phyloP scores from a whole-genome alignment of 306 rosid genomes.

The Glycine latifolia region DNA sequence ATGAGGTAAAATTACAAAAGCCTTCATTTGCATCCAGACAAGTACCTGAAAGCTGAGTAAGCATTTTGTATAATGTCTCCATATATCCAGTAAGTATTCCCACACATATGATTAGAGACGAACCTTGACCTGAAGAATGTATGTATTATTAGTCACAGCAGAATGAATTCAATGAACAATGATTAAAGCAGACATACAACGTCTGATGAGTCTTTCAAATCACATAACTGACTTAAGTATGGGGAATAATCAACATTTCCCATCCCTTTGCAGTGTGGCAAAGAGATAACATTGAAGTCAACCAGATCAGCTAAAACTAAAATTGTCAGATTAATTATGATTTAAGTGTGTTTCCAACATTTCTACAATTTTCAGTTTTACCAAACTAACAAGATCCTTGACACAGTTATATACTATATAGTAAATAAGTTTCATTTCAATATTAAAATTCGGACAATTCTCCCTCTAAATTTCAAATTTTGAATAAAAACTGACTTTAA shows the following conservation, averaged over 20 bases:
- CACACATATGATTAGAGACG: constrained; percentile 88
- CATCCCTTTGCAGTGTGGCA: too few relatives aligned
- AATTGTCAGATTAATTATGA: not conserved
- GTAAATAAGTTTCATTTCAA: not conserved
- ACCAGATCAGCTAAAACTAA: constrained; percentile 1
- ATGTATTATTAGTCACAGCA: constrained; percentile 45
- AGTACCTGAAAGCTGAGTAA: constrained; percentile 92
- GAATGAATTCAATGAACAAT: constrained; percentile 40
- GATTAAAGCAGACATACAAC: constrained; percentile 13
- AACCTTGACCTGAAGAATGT: constrained; percentile 90
- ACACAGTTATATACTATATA: not conserved
- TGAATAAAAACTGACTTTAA: not conserved
- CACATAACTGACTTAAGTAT: not conserved
- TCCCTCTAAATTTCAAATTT: not conserved
- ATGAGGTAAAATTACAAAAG: constrained; percentile 24
- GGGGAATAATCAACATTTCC: constrained; percentile 25
- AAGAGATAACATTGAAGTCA: not conserved
- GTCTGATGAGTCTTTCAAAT: constrained; percentile 30
- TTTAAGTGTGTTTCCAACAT: not conserved
- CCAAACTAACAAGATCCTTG: constrained; percentile 21
- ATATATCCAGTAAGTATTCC: constrained; percentile 95
- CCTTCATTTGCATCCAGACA: constrained; percentile 42
- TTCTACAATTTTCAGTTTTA: constrained; percentile 4
- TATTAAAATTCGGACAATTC: not conserved
- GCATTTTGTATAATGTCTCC: constrained; percentile 89